Evolutionary conservation across 169 alveolate species (phyloP), one percentile per base, ranked within the genome.

Genomic region (Plasmodium reichenowi): DNA sequence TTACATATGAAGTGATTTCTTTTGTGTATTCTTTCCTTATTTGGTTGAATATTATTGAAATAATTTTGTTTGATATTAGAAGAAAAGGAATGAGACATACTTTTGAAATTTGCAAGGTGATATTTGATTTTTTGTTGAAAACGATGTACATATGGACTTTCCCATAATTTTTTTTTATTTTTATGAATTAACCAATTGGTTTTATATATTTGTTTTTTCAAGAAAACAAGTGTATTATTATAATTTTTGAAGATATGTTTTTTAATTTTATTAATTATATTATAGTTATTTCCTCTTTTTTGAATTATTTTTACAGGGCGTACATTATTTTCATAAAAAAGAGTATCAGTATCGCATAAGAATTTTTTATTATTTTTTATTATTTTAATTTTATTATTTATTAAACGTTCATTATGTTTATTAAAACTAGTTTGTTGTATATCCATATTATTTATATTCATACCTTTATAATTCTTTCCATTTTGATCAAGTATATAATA

Each of bases 301-400:
- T 38, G 47, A 26, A 48, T 15, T 22, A 48, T 56, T 63, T 56
- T 29, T 4, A 48, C 89, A 13, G 17, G n/a, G 3, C 74, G 64
- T 43, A 32, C 2, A 67, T 24, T n/a, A 54, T 63, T 67, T 67
- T 26, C 29, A 26, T 54, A 38, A 38, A 24, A 45, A 1, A 10
- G 1, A 52, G 3, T 76, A n/a, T 47, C 32, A 63, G 45, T 58
- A 52, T 52, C 15, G 26, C 76, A 76, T n/a, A 63, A 13, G 15
- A 76, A 76, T 12, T 63, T 76, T 64, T 43, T 52, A 7, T 45
- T 43, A 3, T 52, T 62, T 47, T 29, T 76, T 17, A 76, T 76
- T 13, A 58, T 58, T 26, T 64, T 64, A 24, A 48, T 64, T 76
- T 76, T 64, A n/a, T 15, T 8, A 13, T 64, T 50, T 26, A 12